A percentile compares a stretch with the other conserved stretches of the same genome.
These are phyloP conservation scores for Phytopythium boreale DNA, from an alignment of 352 stramenopile species.

Conservation along the genomic window DNA sequence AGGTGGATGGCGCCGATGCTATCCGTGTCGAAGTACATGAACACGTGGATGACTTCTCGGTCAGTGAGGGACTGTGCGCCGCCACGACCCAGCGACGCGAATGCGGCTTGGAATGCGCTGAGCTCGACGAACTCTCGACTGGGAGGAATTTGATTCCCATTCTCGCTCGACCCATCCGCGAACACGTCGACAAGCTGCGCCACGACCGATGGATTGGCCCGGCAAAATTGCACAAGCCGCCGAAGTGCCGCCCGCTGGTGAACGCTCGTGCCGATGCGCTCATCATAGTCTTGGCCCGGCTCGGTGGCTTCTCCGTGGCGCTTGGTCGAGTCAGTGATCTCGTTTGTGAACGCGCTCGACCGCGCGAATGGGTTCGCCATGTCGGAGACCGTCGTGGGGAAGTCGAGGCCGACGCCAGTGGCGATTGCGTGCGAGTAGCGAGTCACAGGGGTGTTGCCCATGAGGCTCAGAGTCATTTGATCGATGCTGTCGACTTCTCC, in stretches of 20 bases:
- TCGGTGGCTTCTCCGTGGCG: constrained; percentile 69
- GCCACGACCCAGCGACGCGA: constrained; percentile 11
- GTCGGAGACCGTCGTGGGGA: constrained; percentile 47
- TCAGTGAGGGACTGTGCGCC: constrained; percentile 20
- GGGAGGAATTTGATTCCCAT: neutral
- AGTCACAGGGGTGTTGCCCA: constrained; percentile 43
- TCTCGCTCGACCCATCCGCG: neutral
- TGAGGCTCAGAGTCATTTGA: constrained; percentile 54
- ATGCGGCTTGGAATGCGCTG: constrained; percentile 33
- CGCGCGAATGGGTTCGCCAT: constrained; percentile 55
- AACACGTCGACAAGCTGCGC: constrained; percentile 7
- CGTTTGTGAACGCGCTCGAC: constrained; percentile 72
- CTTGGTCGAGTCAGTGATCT: constrained; percentile 60
- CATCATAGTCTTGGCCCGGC: constrained; percentile 42
- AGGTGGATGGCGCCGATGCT: constrained; percentile 60
- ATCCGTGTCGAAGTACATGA: constrained; percentile 75
- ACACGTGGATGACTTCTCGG: constrained; percentile 65
- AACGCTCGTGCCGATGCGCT: constrained; percentile 46
- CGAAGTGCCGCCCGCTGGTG: constrained; percentile 64
- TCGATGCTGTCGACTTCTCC: constrained; percentile 72
- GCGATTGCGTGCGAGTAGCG: constrained; percentile 67
- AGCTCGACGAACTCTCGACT: constrained; percentile 40
- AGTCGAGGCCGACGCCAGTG: constrained; percentile 55
- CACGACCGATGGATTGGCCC: constrained; percentile 9
- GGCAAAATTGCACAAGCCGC: constrained; percentile 27